Conservation (phyloP, 2,329 filamentous ascomycete species). For the Colletotrichum lindemuthianum region DNA sequence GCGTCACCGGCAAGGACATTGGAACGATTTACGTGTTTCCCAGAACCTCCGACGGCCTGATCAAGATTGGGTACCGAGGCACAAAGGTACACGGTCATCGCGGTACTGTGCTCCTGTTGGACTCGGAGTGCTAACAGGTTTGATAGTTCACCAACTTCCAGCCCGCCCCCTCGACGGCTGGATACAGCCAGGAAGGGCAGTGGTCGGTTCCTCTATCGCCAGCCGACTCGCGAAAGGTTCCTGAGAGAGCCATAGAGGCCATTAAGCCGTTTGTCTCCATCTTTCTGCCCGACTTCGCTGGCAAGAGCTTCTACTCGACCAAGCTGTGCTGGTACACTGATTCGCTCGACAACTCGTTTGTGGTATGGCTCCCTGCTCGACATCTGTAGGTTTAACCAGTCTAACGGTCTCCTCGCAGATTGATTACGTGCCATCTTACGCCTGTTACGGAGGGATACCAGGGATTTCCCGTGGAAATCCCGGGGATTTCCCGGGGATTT, state of each 20-base stretch:
- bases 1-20: conserved; percentile 42
- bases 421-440: conserved; percentile 45
- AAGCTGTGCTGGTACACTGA: conserved; percentile 71
- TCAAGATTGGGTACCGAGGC: conserved; percentile 45
- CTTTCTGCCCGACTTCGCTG: conserved; percentile 53
- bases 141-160: conserved; percentile 43
- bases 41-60: conserved; percentile 37
- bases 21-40: conserved; percentile 44
- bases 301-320: conserved; percentile 47
- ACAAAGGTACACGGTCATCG: conserved; percentile 50
- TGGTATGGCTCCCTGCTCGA: conserved; percentile 32
- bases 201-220: conserved; percentile 45
- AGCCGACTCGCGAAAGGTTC: conserved; percentile 36
- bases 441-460: too few species aligned
- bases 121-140: conserved; percentile 10
- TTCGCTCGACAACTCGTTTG: conserved; percentile 63
- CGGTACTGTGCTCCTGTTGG: neutral
- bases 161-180: conserved; percentile 40
- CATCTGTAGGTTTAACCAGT: too few species aligned
- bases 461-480: too few species aligned
- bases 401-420: conserved; percentile 36
- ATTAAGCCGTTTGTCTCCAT: conserved; percentile 47
- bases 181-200: conserved; percentile 43
- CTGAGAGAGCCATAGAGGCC: conserved; percentile 39
- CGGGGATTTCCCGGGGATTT: too few species aligned